Evolutionary conservation across 805 yeast genomes (phyloP), one percentile per base, ranked within the genome.

Genomic region (Wickerhamomyces hampshirensis): DNA sequence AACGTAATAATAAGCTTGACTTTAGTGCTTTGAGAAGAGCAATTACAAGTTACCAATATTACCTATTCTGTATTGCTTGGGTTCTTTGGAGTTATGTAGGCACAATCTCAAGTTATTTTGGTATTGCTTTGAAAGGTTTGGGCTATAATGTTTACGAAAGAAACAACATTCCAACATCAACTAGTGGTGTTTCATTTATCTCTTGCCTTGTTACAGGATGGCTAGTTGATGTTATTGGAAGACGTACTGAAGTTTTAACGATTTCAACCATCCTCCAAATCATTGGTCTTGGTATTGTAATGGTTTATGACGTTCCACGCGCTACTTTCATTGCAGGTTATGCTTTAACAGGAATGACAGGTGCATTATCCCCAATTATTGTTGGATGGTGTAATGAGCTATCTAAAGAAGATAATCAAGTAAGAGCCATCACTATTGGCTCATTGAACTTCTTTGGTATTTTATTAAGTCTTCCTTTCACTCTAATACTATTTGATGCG

Each of bases 371-470:
- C 2, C 47, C 48, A 9, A 30, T 43, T 16, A 40, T 49, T 18
- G 51, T 45, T 26, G 40, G 44, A 16, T 51, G 55, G 53, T 43
- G 51, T 27, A 50, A 50, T 30, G 53, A 50, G 30, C 23, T 48
- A 35, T 40, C 50, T 4, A 45, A 43, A 26, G 55, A 50, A 15
- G 55, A 49, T 30, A 43, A 38, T n/a, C 53, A 51, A 23, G 29
- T 44, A n/a, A 43, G 53, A 34, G 53, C 51, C 10, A 40, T 46
- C 15, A 42, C 47, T 1, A 36, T 51, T 8, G 53, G 55, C 4
- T 47, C 51, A 6, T 34, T 51, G 32, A 51, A 49, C 34, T 35
- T 48, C 27, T 38, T 45, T 15, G 18, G 38, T 16, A 49, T 47
- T 12, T 19, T 48, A 8, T 21, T 45, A 3, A 35, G 43, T 7